Evolutionary conservation across 2,329 filamentous ascomycete species (phyloP).

Genomic region (Beauveria bassiana): DNA sequence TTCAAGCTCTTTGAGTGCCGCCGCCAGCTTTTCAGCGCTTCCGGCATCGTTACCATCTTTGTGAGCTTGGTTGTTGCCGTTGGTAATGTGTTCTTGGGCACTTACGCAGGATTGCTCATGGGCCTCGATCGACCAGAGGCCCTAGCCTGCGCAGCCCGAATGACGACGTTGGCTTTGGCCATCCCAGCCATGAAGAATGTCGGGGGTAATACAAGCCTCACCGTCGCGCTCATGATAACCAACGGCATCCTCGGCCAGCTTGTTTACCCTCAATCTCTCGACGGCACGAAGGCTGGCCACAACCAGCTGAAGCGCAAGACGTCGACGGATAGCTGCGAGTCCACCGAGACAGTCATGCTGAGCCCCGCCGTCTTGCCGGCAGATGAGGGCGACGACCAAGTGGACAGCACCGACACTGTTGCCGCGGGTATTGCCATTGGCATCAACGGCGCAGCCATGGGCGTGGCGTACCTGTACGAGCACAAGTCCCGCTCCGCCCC

Average conservation of each 20-base stretch:
- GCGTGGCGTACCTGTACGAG: constrained; percentile 50
- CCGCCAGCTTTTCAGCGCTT: constrained; percentile 34
- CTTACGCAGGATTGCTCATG: constrained; percentile 27
- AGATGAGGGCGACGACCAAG: neutral
- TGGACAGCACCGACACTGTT: constrained; percentile 31
- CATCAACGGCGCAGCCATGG: constrained; percentile 54
- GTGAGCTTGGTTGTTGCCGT: constrained; percentile 30
- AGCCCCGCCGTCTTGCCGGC: neutral
- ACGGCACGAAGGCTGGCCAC: constrained; percentile 14
- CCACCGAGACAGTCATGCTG: neutral
- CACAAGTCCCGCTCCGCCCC: constrained; percentile 43
- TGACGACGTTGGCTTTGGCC: constrained; percentile 42
- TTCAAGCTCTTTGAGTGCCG: constrained; percentile 47
- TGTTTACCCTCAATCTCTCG: constrained; percentile 28
- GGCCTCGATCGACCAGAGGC: constrained; percentile 28
- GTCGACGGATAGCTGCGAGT: neutral
- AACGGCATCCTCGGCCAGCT: constrained; percentile 41
- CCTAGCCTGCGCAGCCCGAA: constrained; percentile 41
- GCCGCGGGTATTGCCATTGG: constrained; percentile 46
- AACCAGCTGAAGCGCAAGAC: constrained; percentile 12
- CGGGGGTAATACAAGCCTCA: constrained; percentile 37
- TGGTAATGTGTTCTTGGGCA: constrained; percentile 35
- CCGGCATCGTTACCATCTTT: constrained; percentile 31
- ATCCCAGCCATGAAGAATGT: constrained; percentile 38
- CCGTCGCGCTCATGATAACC: constrained; percentile 43